Percentiles rank a stretch among this genome's conserved stretches.
phyloP scores from a whole-genome alignment of 306 rosid genomes.

The Hippophae rhamnoides region DNA sequence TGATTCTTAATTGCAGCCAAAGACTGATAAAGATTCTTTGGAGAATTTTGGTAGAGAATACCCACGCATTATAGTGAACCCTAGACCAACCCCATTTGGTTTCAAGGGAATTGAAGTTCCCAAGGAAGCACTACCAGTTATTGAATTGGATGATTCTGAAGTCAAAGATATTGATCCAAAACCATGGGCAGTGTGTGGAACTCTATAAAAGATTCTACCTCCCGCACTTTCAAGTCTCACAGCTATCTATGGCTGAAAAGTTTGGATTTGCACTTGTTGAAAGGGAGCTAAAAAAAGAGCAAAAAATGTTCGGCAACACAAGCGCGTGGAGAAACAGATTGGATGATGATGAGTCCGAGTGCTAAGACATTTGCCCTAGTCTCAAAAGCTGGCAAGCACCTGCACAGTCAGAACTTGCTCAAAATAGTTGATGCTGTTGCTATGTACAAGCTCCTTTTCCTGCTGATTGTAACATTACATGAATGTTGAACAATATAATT shows the following conservation, averaged over 20 bases:
- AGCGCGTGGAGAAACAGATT: constrained; percentile 69
- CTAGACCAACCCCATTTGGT: constrained; percentile 62
- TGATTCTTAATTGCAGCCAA: constrained; percentile 47
- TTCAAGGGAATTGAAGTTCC: constrained; percentile 57
- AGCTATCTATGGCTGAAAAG: constrained; percentile 71
- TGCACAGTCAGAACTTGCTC: constrained; percentile 27
- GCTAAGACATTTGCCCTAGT: constrained; percentile 69
- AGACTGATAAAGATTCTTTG: constrained; percentile 47
- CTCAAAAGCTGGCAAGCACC: constrained; percentile 56
- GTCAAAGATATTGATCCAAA: constrained; percentile 56
- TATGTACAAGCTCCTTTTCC: neutral
- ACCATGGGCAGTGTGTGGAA: constrained; percentile 60
- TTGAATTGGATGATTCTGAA: constrained; percentile 39
- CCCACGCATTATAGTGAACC: constrained; percentile 70
- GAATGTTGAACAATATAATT: neutral
- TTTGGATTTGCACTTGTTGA: constrained; percentile 88
- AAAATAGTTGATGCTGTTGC: neutral
- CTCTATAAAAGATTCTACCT: constrained; percentile 21
- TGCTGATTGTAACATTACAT: neutral
- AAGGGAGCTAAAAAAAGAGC: constrained; percentile 92
- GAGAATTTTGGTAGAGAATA: constrained; percentile 56
- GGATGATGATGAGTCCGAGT: constrained; percentile 50
- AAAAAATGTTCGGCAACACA: constrained; percentile 79
- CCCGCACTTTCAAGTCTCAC: constrained; percentile 17
- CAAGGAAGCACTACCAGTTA: constrained; percentile 51